Evolutionary conservation across 1,139 yeast species (phyloP).

Genomic region (Eremothecium sinecaudum): DNA sequence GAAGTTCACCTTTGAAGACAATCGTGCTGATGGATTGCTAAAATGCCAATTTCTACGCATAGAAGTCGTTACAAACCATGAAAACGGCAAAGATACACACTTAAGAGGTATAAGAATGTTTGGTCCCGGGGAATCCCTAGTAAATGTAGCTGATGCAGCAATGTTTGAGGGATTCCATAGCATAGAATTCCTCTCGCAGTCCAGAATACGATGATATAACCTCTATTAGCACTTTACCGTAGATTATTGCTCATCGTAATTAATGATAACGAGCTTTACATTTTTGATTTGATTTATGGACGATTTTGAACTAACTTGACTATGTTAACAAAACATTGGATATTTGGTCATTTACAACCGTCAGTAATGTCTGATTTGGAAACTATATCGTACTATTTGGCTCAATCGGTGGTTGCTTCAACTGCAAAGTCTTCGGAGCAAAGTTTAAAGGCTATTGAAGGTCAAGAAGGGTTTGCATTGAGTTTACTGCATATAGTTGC

Average conservation of each 20-base stretch:
- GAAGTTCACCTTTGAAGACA: conserved; percentile 56
- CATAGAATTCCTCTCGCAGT: conserved; percentile 5
- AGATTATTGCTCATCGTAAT: no score
- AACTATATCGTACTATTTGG: conserved; percentile 29
- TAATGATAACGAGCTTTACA: no score
- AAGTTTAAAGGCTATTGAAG: conserved; percentile 51
- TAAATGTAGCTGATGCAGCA: conserved; percentile 4
- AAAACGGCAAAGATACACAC: conserved; percentile 94
- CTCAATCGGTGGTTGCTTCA: conserved; percentile 35
- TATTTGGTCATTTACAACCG: no score
- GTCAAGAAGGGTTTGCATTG: conserved; percentile 62
- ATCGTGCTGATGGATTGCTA: conserved; percentile 47
- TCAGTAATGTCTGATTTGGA: conserved; percentile 32
- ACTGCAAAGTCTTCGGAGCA: conserved; percentile 55
- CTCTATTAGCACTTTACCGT: no score
- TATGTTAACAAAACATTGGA: no score
- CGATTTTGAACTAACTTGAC: no score
- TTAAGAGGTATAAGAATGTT: conserved; percentile 60
- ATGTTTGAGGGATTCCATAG: conserved; percentile 4
- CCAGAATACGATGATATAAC: conserved; percentile 5
- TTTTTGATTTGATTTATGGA: no score
- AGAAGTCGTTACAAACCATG: conserved; percentile 72
- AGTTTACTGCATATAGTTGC: conserved; percentile 73
- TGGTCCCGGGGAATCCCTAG: conserved; percentile 30
- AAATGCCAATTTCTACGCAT: conserved; percentile 68